phyloP scores from a whole-genome alignment of 805 yeast genomes.

The Novakomyces olei region DNA sequence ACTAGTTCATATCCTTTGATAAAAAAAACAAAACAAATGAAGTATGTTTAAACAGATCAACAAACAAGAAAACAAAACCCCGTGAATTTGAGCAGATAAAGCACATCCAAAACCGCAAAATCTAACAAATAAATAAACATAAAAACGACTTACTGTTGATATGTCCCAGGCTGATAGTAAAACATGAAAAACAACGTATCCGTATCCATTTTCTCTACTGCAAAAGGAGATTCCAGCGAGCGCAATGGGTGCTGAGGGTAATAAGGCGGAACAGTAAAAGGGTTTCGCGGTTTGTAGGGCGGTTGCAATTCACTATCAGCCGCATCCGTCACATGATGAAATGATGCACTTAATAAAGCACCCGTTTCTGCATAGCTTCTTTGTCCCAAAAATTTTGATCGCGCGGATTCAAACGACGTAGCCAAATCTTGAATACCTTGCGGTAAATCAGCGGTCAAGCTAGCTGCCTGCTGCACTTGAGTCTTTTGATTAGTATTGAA shows the following conservation, averaged over 20 bases:
- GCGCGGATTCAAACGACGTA: conserved; percentile 20
- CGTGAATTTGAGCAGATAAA: no score
- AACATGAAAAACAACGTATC: conserved; percentile 84
- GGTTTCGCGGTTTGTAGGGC: conserved; percentile 50
- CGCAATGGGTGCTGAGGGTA: conserved; percentile 65
- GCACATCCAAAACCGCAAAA: no score
- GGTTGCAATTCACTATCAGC: conserved; percentile 71
- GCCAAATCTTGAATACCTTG: conserved; percentile 21
- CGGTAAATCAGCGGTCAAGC: conserved; percentile 13
- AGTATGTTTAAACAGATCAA: no score
- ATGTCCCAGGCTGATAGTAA: conserved; percentile 59
- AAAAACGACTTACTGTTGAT: conserved; percentile 44
- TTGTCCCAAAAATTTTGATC: conserved; percentile 27
- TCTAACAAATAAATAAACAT: no score
- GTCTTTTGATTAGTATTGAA: no score
- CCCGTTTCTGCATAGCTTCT: conserved; percentile 32
- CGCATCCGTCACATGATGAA: conserved; percentile 82
- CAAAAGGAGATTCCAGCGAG: conserved; percentile 29
- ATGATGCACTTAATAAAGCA: conserved; percentile 48
- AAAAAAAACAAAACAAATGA: no score
- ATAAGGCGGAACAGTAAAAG: conserved; percentile 73
- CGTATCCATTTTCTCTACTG: conserved; percentile 50
- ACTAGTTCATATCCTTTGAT: no score
- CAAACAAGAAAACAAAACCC: no score
- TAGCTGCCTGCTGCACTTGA: no score